Base-by-base conservation (phyloP, 371 early-diverging fungal species). In the Mucor irregularis region DNA sequence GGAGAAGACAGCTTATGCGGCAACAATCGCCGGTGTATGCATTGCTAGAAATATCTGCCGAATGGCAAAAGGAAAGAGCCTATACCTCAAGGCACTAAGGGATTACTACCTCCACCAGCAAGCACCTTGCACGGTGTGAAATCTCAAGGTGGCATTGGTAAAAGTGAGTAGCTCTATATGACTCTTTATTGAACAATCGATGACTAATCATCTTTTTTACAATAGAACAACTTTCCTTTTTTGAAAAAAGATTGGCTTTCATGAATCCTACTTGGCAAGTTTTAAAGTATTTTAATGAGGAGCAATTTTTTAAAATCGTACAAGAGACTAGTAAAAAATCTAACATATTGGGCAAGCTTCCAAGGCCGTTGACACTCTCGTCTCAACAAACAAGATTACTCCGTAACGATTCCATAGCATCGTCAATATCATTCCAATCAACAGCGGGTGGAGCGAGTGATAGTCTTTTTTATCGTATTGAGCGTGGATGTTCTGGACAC, bases 1-100 rank as follows among this genome's bases (percentile, higher is more conserved):
- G 53, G 84, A 85, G 64, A 83, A 84, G 54, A 81, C 84, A 11
- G 85, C 76, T 17, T 80, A 81, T 30, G 80, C 85, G 42, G 85
- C 83, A 16, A 82, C 82, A 14, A 52, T 81, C 34, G 76, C 74
- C 22, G 80, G 77, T 14, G 74, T 79, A 2, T 73, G 73, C 34
- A 79, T 79, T 37, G 75, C 80, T 4, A 61, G 80, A 16, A 79
- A 79, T 26, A 79, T 79, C 11, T 74, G 74, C 25, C 66, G 80
- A 4, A 4, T 77, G 10, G 75, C 73, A 38, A 79, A 77, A 31
- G 75, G 75, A 7, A 79, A 38, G 26, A 31, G 3, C 71, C 77
- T 6, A 50, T 77, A 14, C 53, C 53, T n/a, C 77, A 75, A 53
- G 75, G 80, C 3, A 58, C 49, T 25, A 73, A 68, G 31, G 80